Evolutionary conservation across 2,329 filamentous ascomycete genomes (phyloP), one percentile per base, ranked within the genome.

Genomic region (Coccinonectria pachysandricola): DNA sequence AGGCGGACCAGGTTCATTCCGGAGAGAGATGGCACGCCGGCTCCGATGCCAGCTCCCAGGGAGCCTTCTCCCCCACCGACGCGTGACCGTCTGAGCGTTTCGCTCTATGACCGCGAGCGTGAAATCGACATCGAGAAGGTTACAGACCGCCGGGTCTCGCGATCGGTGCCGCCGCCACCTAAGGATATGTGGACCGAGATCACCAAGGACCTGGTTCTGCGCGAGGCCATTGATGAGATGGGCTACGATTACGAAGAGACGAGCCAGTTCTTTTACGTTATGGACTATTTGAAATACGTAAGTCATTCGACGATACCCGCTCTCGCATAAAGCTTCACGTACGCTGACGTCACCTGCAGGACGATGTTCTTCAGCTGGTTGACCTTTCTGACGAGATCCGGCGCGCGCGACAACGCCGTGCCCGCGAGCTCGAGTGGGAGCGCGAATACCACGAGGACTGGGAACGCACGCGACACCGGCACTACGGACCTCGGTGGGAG

Each of bases 101-200:
- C 62, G 32, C 56, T 68, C 12, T 57, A 57, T 33, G 62, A 60
- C 31, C 54, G 56, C 12, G 59, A 66, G 30, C 50, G 57, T 8
- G 62, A 66, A 16, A 53, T 68, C 20, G 68, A 73, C 25, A 58
- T 74, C 15, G 68, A 73, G 25, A 68, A 71, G 40, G 60, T 65
- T 13, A 63, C 60, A 11, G 73, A 78, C 35, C 59, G 59, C 37
- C 62, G 53, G 37, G 59, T 60, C 12, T 53, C 57, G 30, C 57
- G 55, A 17, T 52, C 46, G 35, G 53, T 35, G 25, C 50, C 39
- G 31, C 56, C 45, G 28, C 46, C 56, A 26, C 59, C 68, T 16
- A 68, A 71, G 30, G 74, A 79, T 33, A 82, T 93, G 62, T 96
- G 88, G 88, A 98, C 91, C 0, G 91, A 96, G 57, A 85, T 98